Evolutionary conservation across 257 asterid genomes (phyloP), one percentile per base, ranked within the genome.

Genomic region (Solanum verrucosum): DNA sequence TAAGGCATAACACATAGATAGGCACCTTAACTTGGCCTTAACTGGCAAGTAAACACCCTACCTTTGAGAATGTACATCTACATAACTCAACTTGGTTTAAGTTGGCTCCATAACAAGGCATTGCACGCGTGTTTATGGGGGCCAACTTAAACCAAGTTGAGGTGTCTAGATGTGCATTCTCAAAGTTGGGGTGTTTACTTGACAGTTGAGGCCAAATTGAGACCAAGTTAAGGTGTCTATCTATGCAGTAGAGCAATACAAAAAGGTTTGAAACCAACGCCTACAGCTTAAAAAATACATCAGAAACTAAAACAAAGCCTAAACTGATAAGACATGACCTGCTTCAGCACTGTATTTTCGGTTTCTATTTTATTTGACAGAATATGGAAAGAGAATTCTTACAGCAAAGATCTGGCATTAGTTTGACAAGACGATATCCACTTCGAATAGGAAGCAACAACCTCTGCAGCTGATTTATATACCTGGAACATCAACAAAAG

Each of bases 401-500:
- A 96, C 99, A 96, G 88, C 90, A 96, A 87, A 23, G 92, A 93
- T 91, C 94, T 94, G 82, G 90, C 87, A 90, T 93, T 91, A 72
- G 95, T 85, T 87, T 89, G 93, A 87, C 92, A 90, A 89, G 92
- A 89, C n/a, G 93, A 91, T 88, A 95, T 92, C 96, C 95, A 93
- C 90, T 92, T 94, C 70, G 97, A 95, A 91, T 95, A 96, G 87
- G 98, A 96, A 84, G 96, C 97, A 90, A 95, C 88, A 82, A 94
- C 94, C 90, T 95, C 97, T 60, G 98, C 98, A 87, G 93, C 95
- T 72, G 98, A 91, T 92, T 93, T 96, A 92, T 92, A 95, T 84
- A 92, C 97, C 99, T 96, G 91, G 87, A 85, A 88, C 83, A 84
- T 85, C 68, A 83, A 77, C 84, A 91, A 86, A 79, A 86, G 81